Evolutionary conservation across 768 basidiomycete species (phyloP), one percentile per base, ranked within the genome.

Genomic region (Russula griseocarnosa): DNA sequence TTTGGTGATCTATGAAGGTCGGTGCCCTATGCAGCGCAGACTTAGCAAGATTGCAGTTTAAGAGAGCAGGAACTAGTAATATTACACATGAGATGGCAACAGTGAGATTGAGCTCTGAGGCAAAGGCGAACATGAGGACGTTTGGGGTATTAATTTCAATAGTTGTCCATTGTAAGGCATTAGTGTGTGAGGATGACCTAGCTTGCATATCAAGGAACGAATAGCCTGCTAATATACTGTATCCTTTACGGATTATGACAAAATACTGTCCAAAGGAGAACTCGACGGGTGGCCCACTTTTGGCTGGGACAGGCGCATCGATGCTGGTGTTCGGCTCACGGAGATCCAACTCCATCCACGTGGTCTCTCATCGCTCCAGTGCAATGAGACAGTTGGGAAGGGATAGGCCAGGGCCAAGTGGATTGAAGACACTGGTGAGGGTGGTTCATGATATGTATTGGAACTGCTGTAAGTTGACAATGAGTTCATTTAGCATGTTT

Each of bases 231-330:
- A 28, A 30, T 40, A 40, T 58, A 3, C 40, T 50, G 22, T 63
- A 58, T 51, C 62, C 62, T 30, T 63, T 56, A 7, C 55, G 56
- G 24, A 63, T 58, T 1, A 58, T 40, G 55, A 63, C 55, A 20
- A 63, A 63, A 26, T 63, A 63, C 1, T 40, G 56, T 1, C 62
- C 62, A 30, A 63, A 63, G 40, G 62, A 63, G 22, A 63, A 63
- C 20, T 58, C 55, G 14, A 46, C 30, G 28, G 38, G 55, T 2
- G n/a, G 49, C 9, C 32, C 26, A 5, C 28, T 28, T n/a, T 16
- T 36, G 13, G 34, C 1, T 0, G 38, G 30, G 9, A 60, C 22
- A n/a, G 46, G 58, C 1, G 53, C 38, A 40, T 51, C 36, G 58
- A 58, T 60, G 40, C 24, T 50, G 1, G 18, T 30, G 22, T 14